These are phyloP conservation scores for Aspergillus incahuasiensis DNA, from an alignment of 495 filamentous ascomycete species.

Conservation along the genomic window DNA sequence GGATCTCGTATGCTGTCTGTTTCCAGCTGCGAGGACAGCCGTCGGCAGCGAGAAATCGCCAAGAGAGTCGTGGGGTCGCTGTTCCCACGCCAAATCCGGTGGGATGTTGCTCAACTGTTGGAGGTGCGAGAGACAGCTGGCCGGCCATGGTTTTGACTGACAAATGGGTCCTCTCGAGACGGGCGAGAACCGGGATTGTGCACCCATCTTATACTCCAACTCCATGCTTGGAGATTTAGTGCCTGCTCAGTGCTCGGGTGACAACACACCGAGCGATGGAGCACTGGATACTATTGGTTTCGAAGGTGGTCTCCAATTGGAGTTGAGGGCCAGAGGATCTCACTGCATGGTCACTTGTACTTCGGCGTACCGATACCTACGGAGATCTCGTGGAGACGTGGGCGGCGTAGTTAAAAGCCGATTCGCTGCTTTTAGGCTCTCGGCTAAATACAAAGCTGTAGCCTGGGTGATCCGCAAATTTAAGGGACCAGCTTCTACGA, in stretches of 20 bases:
- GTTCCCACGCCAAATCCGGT: slow-evolving; percentile 28
- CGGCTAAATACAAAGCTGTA: not conserved
- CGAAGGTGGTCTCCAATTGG: not conserved
- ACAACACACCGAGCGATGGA: not conserved
- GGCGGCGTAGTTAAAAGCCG: slow-evolving; percentile 1
- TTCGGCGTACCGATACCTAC: not conserved
- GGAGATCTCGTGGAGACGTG: not conserved
- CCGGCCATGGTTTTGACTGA: not conserved
- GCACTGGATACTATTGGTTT: not conserved
- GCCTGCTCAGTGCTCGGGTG: no score
- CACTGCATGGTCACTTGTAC: not conserved
- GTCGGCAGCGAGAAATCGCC: slow-evolving; percentile 24
- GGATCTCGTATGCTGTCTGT: slow-evolving; percentile 33
- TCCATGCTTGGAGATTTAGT: no score
- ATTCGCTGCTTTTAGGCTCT: not conserved
- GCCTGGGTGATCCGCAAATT: no score
- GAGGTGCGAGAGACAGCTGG: not conserved
- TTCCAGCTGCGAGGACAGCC: slow-evolving; percentile 30
- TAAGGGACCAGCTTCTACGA: no score
- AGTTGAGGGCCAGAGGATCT: not conserved
- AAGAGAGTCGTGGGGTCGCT: slow-evolving; percentile 30
- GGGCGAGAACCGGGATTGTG: no score
- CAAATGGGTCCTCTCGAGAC: not conserved
- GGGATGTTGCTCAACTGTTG: slow-evolving; percentile 31
- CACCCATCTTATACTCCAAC: not conserved